Conservation (phyloP, 495 filamentous ascomycete genomes). For the Daldinia loculata region DNA sequence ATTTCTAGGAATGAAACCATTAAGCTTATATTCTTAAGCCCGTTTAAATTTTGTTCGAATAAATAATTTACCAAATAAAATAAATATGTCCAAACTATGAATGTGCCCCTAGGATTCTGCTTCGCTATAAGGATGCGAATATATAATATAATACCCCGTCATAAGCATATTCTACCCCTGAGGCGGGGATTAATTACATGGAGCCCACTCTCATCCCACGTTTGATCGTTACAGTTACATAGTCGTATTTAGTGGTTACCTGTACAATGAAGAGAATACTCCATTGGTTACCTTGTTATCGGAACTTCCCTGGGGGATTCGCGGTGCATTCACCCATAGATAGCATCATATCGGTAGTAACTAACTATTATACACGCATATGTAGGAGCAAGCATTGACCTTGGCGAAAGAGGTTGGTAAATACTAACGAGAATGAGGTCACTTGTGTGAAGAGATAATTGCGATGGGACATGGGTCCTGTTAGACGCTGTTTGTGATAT, state of each 20-base stretch:
- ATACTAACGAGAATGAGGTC: not conserved
- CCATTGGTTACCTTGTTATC: not conserved
- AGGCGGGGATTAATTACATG: slow-evolving; percentile 8
- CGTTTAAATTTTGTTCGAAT: no score
- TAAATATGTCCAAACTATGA: no score
- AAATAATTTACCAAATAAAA: no score
- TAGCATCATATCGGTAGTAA: no score
- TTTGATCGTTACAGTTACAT: not conserved
- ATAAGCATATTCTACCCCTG: slow-evolving; percentile 27
- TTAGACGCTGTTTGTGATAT: not conserved
- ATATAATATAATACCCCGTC: not conserved
- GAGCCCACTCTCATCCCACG: slow-evolving; percentile 17
- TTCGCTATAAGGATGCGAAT: not conserved
- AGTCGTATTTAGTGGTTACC: not conserved
- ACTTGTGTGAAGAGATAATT: not conserved
- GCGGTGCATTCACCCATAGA: no score
- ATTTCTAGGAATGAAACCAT: no score
- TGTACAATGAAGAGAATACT: not conserved
- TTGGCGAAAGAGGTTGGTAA: not conserved
- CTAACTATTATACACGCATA: no score
- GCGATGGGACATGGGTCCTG: not conserved
- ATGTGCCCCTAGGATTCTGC: no score
- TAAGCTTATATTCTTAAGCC: no score
- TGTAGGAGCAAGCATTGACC: not conserved
- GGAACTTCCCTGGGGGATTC: not conserved